Base-by-base conservation (phyloP, 2,329 filamentous ascomycete genomes). In the Alternaria infectoria region DNA sequence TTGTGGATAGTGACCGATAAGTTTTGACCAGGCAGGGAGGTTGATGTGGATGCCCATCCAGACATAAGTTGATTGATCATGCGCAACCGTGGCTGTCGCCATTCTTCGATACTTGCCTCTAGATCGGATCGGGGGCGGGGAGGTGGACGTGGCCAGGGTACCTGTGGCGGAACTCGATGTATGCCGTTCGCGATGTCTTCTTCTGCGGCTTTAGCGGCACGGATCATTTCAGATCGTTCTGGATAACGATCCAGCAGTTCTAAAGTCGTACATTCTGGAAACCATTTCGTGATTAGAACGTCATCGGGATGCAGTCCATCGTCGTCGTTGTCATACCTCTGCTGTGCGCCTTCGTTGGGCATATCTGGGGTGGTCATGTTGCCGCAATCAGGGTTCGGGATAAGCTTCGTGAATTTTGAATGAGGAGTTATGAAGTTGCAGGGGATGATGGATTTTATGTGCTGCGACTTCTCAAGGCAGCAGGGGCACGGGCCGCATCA, bases 81-180 rank as follows among this genome's bases (percentile, higher is more conserved):
- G 3, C 32, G 32, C 1, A 36, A 0, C 2, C 32, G 3, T 0
- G 13, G 13, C 9, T 2, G 32, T 36, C 32, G 3, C 32, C 32
- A 36, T 36, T 36, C 32, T n/a, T 36, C 32, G n/a, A 36, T 36
- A n/a, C 32, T 13, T 13, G 9, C 32, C 32, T 36, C 32, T n/a
- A 36, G 8, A n/a, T 36, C 3, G 13, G 7, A 36, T 36, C 32
- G 32, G 9, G 32, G 32, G 9, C 32, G 32, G 13, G 32, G 32
- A n/a, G 32, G 32, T 1, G 32, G 32, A 13, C n/a, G 8, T 2
- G 32, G 32, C 32, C 32, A 36, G 1, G 32, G 32, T 36, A 36
- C 13, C 4, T 36, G 32, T n/a, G 32, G 32, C 4, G 32, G 32
- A 13, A 36, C 32, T 0, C 32, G 32, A 36, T 36, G 1, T 4